Percentiles rank a stretch among this genome's conserved stretches.
These are phyloP conservation scores for Diplodia intermedia DNA, from an alignment of 2,329 filamentous ascomycete species.

Conservation along the genomic window DNA sequence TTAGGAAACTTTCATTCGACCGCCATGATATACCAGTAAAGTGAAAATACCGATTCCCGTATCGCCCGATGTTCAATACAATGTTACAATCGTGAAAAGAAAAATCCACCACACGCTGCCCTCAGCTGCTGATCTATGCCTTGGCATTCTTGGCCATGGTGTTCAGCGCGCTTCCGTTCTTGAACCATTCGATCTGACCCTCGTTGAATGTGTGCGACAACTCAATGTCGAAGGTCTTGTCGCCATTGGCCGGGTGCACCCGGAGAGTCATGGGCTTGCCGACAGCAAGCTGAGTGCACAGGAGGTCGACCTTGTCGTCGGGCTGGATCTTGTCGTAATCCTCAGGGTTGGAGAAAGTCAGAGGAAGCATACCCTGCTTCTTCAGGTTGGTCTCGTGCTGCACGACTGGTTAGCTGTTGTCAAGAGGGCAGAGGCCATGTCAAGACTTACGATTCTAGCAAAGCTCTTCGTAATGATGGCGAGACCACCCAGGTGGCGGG, in stretches of 20 bases:
- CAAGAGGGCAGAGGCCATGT: too few species aligned
- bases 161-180: slow-evolving; percentile 96
- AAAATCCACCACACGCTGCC: slow-evolving; percentile 21
- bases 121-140: slow-evolving; percentile 13
- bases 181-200: slow-evolving; percentile 98
- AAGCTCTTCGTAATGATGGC: slow-evolving; percentile 96
- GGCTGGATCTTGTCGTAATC: slow-evolving; percentile 98
- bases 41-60: slow-evolving; percentile 14
- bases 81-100: slow-evolving; percentile 28
- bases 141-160: slow-evolving; percentile 84
- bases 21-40: slow-evolving; percentile 31
- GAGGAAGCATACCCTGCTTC: slow-evolving; percentile 99
- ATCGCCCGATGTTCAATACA: slow-evolving; percentile 31
- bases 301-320: slow-evolving; percentile 88
- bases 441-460: slow-evolving; percentile 77
- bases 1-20: slow-evolving; percentile 29
- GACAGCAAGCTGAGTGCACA: slow-evolving; percentile 86
- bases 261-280: slow-evolving; percentile 91
- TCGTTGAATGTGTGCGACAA: slow-evolving; percentile 98
- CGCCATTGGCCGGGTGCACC: slow-evolving; percentile 88
- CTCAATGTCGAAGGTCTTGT: slow-evolving; percentile 76
- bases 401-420: slow-evolving; percentile 16
- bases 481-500: slow-evolving; percentile 93
- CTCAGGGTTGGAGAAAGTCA: slow-evolving; percentile 91
- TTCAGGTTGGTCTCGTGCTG: slow-evolving; percentile 99